Base-by-base conservation (phyloP, 352 stramenopile species). In the Globisporangium yorkense region DNA sequence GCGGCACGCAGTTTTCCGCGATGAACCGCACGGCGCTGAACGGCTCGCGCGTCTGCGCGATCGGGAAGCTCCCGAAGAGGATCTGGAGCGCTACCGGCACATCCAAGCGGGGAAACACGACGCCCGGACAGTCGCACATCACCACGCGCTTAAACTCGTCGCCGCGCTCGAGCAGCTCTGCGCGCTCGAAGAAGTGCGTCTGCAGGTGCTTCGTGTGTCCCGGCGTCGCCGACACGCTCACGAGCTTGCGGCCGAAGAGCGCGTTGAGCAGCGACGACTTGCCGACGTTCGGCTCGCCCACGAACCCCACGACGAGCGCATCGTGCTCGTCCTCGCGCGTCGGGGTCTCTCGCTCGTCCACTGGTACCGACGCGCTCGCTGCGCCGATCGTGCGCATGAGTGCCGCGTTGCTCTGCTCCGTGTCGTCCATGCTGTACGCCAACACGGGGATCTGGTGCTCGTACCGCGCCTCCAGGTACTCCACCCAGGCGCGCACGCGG, bases 211-310 rank as follows among this genome's bases (percentile, higher is more conserved):
- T 94, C 0, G 84, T 94, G 58, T 89, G 82, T 0, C 84, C 84
- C 0, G 84, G 82, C 0, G 83, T 92, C 27, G 82, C 70, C 18
- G 84, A 92, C 9, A 92, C 83, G 49, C 80, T 89, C 41, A 91
- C 82, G 37, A 92, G 74, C 56, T 92, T 94, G 56, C 77, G 74
- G 6, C 67, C 76, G 45, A 91, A 88, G 35, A 94, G 67, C 41
- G 66, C 82, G 62, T 97, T 98, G 68, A 99, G 97, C 24, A 98
- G 66, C 27, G 89, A 97, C 59, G 75, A 96, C 71, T 99, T 99
- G 51, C 84, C 84, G 33, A 93, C 84, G 57, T 99, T 99, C 5
- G 97, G 97, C 71, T 99, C 98, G n/a, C 97, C 97, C 44, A 99
- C 92, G 44, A 99, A 89, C 10, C 83, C 83, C 18, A 97, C 93